Conservation (phyloP, 495 filamentous ascomycete genomes). For the Penicillium lagena region DNA sequence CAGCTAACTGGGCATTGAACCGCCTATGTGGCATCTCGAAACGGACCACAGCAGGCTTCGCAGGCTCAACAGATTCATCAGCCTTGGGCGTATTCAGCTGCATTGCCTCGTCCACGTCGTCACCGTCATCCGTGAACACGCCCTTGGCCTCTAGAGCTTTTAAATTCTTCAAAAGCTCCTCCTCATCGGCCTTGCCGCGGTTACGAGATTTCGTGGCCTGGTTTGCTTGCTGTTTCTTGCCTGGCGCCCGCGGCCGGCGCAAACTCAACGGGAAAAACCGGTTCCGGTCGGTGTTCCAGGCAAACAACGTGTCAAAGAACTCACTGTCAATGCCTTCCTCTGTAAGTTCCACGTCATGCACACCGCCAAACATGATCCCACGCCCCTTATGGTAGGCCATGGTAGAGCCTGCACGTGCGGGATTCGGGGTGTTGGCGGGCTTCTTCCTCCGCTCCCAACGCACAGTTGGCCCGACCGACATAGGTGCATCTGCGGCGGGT, state of each 20-base stretch:
- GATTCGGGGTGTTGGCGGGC: slow-evolving; percentile 82
- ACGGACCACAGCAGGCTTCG: slow-evolving; percentile 40
- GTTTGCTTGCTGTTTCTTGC: slow-evolving; percentile 52
- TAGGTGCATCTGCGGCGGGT: slow-evolving; percentile 54
- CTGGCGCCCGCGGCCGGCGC: slow-evolving; percentile 55
- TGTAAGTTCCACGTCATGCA: slow-evolving; percentile 87
- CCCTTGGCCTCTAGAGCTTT: slow-evolving; percentile 70
- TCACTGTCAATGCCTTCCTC: slow-evolving; percentile 95
- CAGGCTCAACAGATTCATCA: slow-evolving; percentile 47
- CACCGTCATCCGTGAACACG: slow-evolving; percentile 44
- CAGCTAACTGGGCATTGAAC: slow-evolving; percentile 84
- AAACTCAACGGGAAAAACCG: slow-evolving; percentile 82
- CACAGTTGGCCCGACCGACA: slow-evolving; percentile 57
- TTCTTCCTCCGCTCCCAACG: slow-evolving; percentile 92
- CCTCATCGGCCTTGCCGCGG: slow-evolving; percentile 76
- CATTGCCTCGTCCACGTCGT: slow-evolving; percentile 44
- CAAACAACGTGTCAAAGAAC: slow-evolving; percentile 84
- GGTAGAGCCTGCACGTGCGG: slow-evolving; percentile 76
- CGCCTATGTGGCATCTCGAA: slow-evolving; percentile 80
- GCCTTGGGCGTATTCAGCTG: slow-evolving; percentile 29
- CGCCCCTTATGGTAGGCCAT: slow-evolving; percentile 91
- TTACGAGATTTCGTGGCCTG: slow-evolving; percentile 54
- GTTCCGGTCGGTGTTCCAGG: slow-evolving; percentile 92
- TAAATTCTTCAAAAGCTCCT: slow-evolving; percentile 79
- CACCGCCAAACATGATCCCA: slow-evolving; percentile 89